Base-by-base conservation (phyloP, 345 rosid species). In the Clarkia xantiana region DNA sequence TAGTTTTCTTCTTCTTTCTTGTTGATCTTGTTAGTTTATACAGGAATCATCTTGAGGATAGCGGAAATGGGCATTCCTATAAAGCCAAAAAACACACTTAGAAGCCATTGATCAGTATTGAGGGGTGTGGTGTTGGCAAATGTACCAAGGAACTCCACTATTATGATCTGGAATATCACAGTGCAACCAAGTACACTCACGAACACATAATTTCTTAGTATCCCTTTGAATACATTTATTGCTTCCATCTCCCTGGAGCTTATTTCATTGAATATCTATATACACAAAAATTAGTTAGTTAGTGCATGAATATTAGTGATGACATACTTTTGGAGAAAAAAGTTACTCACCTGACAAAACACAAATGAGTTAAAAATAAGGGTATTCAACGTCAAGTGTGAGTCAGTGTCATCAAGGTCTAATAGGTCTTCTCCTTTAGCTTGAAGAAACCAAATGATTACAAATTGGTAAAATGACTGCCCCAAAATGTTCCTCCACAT, bases 401-500 rank as follows among this genome's bases (percentile, higher is more conserved):
- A 70, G 61, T 74, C 77, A 15, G 75, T 76, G 57, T 85, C 80
- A 0, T 64, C 57, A 8, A 79, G 78, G 19, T 67, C 62, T 50
- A 84, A 79, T 45, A 84, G 42, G 6, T 69, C 54, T 46, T 70
- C 78, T 19, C 88, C 94, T 57, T 62, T 71, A 0, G 73, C 76
- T 42, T 84, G 82, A 44, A 84, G 79, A 58, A 67, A 56, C 79
- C 82, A 74, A 43, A 88, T 70, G 36, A 82, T 73, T 15, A 70
- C 34, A 45, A 88, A 72, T 57, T 88, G 97, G 52, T 82, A 89
- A 10, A 82, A 17, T 34, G 97, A 62, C 51, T 89, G 95, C 52
- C 97, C 97, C 44, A 89, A 50, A 44, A 89, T 85, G 70, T 89
- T 89, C 58, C 97, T 82, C 97, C 97, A 85, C 97, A 85, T 89